Percentiles rank a stretch among this genome's conserved stretches.
phyloP scores from a whole-genome alignment of 2,329 filamentous ascomycete genomes.

The Acephala macrosclerotiorum region DNA sequence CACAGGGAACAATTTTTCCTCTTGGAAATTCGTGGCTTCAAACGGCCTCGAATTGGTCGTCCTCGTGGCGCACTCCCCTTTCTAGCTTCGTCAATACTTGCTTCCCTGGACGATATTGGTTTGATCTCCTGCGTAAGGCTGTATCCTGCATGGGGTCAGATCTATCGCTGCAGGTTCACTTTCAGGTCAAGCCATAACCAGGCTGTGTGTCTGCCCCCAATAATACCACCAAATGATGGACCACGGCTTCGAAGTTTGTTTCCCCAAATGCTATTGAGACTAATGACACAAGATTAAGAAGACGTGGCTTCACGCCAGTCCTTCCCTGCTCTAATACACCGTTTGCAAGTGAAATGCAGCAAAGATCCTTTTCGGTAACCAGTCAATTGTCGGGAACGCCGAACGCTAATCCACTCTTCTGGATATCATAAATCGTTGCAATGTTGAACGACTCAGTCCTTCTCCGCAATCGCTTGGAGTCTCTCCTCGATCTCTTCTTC shows the following conservation, averaged over 20 bases:
- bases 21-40: conserved; percentile 21
- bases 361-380: conserved; percentile 23
- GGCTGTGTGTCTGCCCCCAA: conserved; percentile 35
- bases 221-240: conserved; percentile 27
- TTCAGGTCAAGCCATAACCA: conserved; percentile 38
- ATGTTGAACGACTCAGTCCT: conserved; percentile 71
- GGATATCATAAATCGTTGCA: conserved; percentile 29
- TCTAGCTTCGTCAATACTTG: conserved; percentile 27
- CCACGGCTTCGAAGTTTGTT: conserved; percentile 17
- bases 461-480: conserved; percentile 97
- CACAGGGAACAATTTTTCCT: neutral
- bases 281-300: conserved; percentile 35
- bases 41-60: conserved; percentile 10
- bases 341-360: conserved; percentile 24
- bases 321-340: conserved; percentile 36
- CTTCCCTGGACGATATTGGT: conserved; percentile 18
- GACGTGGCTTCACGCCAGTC: conserved; percentile 33
- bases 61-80: conserved; percentile 1
- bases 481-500: conserved; percentile 99
- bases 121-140: conserved; percentile 26
- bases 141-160: conserved; percentile 30
- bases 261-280: conserved; percentile 29
- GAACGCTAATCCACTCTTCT: conserved; percentile 36
- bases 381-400: conserved; percentile 34
- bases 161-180: conserved; percentile 22